Base-by-base conservation (phyloP, 192 early-diverging fungal genomes). In the Paraglomus occultum region DNA sequence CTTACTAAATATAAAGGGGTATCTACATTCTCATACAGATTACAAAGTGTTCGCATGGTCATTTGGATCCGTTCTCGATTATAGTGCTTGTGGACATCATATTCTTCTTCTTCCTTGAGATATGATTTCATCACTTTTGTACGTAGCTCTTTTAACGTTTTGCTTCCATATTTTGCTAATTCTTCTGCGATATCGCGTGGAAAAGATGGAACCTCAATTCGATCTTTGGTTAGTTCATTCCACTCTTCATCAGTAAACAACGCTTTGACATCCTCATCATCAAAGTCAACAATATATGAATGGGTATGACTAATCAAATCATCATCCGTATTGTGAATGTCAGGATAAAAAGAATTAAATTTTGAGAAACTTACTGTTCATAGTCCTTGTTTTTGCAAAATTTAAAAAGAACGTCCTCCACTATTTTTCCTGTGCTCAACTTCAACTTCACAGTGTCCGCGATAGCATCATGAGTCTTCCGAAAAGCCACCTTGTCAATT, bases 271-370 rank as follows among this genome's bases (percentile, higher is more conserved):
- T 54, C 51, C 42, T 51, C 31, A 43, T 67, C 48, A 66, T 66
- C 51, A 66, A 43, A 67, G 31, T 53, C 51, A 6, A 67, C 51
- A 53, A 67, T 67, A 42, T 45, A 67, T 8, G 65, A 67, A 53
- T 67, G 65, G n/a, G 65, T 40, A 54, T 67, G 65, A 9, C 65
- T 67, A 53, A 67, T n/a, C n/a, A n/a, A n/a, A n/a, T 52, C 50
- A 67, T 51, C 22, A 18, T 54, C 8, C 51, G 51, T 54, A 67
- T 67, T 52, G 23, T 67, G 51, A 67, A 44, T 53, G 23, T 11
- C 44, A 53, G 43, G 22, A 52, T 62, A 62, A 67, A 67, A 52
- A 52, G 39, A 53, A 53, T 67, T 52, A 43, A 67, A 51, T 43
- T 67, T 53, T 31, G 31, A 53, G 48, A 66, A 52, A 52, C 65